These are phyloP conservation scores for Phaeosphaeriaceae sp. DNA, from an alignment of 2,329 filamentous ascomycete genomes.

Conservation along the genomic window DNA sequence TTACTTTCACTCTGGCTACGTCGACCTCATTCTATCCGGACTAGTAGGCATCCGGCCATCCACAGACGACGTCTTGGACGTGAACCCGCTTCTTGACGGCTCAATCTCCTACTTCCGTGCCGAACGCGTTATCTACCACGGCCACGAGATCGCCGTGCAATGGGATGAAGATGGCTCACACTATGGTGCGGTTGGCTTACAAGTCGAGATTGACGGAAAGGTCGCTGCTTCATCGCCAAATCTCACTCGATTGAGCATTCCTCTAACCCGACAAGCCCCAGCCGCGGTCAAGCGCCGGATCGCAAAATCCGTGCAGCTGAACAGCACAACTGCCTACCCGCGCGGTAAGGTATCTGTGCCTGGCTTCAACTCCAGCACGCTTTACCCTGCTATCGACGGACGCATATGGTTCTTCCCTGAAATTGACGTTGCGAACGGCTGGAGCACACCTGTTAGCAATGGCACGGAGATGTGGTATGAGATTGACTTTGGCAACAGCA, in stretches of 20 bases:
- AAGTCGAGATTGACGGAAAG: slow-evolving; percentile 45
- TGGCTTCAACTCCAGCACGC: slow-evolving; percentile 24
- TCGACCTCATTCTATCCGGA: slow-evolving; percentile 52
- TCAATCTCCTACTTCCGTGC: slow-evolving; percentile 51
- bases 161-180: slow-evolving; percentile 49
- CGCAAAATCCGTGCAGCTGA: slow-evolving; percentile 48
- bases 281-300: slow-evolving; percentile 38
- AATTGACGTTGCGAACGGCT: slow-evolving; percentile 49
- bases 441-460: slow-evolving; percentile 40
- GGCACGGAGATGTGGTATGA: slow-evolving; percentile 46
- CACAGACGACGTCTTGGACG: slow-evolving; percentile 48
- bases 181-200: slow-evolving; percentile 42
- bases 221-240: slow-evolving; percentile 39
- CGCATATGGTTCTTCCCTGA: slow-evolving; percentile 50
- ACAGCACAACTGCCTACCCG: slow-evolving; percentile 36
- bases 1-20: slow-evolving; percentile 56
- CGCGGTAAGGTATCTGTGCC: slow-evolving; percentile 40
- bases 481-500: slow-evolving; percentile 46
- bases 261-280: slow-evolving; percentile 26
- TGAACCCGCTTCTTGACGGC: slow-evolving; percentile 49
- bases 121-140: slow-evolving; percentile 53
- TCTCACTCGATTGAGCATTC: slow-evolving; percentile 32
- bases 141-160: slow-evolving; percentile 50
- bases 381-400: slow-evolving; percentile 50
- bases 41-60: slow-evolving; percentile 53